Conservation (phyloP, 148 eudicot species). For the Polygonum maritimum region DNA sequence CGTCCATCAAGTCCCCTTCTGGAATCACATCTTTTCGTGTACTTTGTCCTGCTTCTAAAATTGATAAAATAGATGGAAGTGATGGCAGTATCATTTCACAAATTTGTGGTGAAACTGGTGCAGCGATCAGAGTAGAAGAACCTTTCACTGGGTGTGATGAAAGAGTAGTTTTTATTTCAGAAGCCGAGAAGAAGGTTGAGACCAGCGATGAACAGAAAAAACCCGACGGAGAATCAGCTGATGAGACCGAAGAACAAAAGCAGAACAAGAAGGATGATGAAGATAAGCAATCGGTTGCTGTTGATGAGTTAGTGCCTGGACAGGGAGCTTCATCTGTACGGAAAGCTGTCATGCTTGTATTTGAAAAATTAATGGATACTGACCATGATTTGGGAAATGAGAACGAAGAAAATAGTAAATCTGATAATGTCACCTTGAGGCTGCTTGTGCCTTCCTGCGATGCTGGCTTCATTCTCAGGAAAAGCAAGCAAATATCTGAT, state of each 20-base stretch:
- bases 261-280: conserved; percentile 24
- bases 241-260: conserved; percentile 29
- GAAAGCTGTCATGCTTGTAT: conserved; percentile 67
- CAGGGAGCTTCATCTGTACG: conserved; percentile 44
- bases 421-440: conserved; percentile 41
- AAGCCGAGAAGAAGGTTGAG: conserved; percentile 46
- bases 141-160: conserved; percentile 62
- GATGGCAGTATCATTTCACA: conserved; percentile 46
- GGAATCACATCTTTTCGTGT: conserved; percentile 47
- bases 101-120: conserved; percentile 69
- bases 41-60: conserved; percentile 54
- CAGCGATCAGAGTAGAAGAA: conserved; percentile 64
- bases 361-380: conserved; percentile 49
- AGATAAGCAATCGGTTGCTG: conserved; percentile 30
- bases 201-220: conserved; percentile 25
- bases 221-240: conserved; percentile 27
- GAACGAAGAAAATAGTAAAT: conserved; percentile 34
- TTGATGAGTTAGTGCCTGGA: conserved; percentile 33
- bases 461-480: conserved; percentile 63
- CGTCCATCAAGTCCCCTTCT: conserved; percentile 20
- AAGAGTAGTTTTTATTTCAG: conserved; percentile 48
- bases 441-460: conserved; percentile 74
- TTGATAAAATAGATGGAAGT: conserved; percentile 50
- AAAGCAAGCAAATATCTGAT: conserved; percentile 63
- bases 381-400: conserved; percentile 36